Evolutionary conservation across 2,329 filamentous ascomycete species (phyloP).

Genomic region (Claviceps quebecensis): DNA sequence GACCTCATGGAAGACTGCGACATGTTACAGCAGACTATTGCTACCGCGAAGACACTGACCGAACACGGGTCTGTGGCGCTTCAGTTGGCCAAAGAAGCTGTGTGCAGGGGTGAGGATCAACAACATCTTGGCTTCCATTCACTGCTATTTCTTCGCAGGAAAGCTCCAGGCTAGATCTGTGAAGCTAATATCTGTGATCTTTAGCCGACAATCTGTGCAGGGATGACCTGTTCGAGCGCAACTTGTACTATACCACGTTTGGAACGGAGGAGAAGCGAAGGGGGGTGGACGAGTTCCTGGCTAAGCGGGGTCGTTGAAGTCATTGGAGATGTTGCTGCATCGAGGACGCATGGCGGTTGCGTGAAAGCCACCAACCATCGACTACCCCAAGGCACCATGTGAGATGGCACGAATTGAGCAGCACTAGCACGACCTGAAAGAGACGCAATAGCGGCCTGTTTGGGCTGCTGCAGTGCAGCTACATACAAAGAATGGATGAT

Average conservation of each 20-base stretch:
- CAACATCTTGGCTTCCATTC: neutral
- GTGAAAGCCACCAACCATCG: neutral
- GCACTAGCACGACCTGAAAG: neutral
- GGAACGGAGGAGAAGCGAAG: slow-evolving; percentile 16
- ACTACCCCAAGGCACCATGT: neutral
- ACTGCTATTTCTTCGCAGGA: neutral
- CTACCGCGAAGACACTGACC: slow-evolving; percentile 12
- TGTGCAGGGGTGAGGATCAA: slow-evolving; percentile 14
- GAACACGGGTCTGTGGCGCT: slow-evolving; percentile 13
- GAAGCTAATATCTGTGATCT: slow-evolving; percentile 2
- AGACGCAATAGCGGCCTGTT: neutral
- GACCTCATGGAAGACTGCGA: slow-evolving; percentile 14
- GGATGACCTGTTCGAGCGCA: slow-evolving; percentile 20
- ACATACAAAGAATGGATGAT: neutral
- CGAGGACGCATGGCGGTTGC: neutral
- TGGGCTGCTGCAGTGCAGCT: neutral
- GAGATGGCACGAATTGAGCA: neutral
- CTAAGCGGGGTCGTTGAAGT: slow-evolving; percentile 8
- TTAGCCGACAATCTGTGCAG: slow-evolving; percentile 14
- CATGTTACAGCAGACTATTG: slow-evolving; percentile 14
- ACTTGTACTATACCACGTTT: slow-evolving; percentile 23
- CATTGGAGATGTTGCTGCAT: slow-evolving; percentile 2
- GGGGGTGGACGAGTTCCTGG: slow-evolving; percentile 17
- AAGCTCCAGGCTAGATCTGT: neutral
- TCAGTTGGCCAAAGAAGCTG: slow-evolving; percentile 16